Conservation (phyloP, 2,329 filamentous ascomycete genomes). For the Calonectria pseudoturangicola region DNA sequence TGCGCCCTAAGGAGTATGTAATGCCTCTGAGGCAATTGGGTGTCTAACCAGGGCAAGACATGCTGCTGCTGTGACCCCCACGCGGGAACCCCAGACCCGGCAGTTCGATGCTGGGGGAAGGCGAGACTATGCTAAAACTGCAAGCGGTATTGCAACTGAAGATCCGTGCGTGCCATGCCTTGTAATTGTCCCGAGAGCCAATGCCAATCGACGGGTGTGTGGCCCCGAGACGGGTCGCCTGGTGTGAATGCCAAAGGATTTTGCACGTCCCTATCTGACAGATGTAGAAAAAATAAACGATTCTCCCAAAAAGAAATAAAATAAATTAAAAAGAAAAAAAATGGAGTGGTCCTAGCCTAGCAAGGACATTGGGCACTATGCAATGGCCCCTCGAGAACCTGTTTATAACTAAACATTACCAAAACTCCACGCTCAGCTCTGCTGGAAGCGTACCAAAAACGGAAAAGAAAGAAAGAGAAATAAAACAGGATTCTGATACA, state of each 20-base stretch:
- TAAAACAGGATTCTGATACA: not conserved
- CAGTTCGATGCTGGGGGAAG: slow-evolving; percentile 20
- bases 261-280: not conserved
- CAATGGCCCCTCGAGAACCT: not conserved
- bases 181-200: not conserved
- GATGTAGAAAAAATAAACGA: not conserved
- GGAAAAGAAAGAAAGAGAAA: not conserved
- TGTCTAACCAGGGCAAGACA: not conserved
- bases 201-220: not conserved
- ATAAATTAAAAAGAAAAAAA: not conserved
- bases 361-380: not conserved
- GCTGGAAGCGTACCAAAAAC: not conserved
- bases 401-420: not conserved
- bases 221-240: slow-evolving; percentile 17
- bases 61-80: slow-evolving; percentile 21
- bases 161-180: slow-evolving; percentile 25
- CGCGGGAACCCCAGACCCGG: slow-evolving; percentile 24
- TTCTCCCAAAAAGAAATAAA: not conserved
- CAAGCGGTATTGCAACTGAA: slow-evolving; percentile 20
- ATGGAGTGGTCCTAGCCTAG: not conserved
- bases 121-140: not conserved
- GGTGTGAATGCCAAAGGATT: not conserved
- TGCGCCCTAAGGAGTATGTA: slow-evolving; percentile 23
- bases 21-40: slow-evolving; percentile 31
- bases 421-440: not conserved